phyloP scores from a whole-genome alignment of 345 rosid species.

The Citrus maxima region DNA sequence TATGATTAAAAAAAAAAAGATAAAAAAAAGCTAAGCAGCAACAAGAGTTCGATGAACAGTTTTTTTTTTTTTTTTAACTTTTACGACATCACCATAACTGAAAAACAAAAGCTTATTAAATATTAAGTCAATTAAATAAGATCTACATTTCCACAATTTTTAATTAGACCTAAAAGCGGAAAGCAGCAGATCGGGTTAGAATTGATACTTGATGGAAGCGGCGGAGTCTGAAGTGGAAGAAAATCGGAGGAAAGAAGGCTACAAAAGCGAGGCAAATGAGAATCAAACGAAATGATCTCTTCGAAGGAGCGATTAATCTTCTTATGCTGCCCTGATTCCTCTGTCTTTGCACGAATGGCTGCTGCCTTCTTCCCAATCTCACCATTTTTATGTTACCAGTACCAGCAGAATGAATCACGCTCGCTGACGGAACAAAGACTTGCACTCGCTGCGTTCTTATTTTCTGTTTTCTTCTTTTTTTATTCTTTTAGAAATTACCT shows the following conservation, averaged over 20 bases:
- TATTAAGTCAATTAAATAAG: no score
- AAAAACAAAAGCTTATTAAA: neutral
- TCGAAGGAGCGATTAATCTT: conserved; percentile 26
- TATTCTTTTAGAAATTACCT: no score
- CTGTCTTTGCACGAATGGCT: neutral
- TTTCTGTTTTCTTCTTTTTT: neutral
- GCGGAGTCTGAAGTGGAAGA: conserved; percentile 84
- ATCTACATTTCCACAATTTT: neutral
- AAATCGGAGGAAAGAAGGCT: conserved; percentile 75
- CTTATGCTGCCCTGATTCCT: neutral
- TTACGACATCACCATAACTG: no score
- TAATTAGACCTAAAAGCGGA: neutral
- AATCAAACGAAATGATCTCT: conserved; percentile 42
- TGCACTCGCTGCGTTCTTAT: neutral
- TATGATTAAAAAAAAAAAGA: no score
- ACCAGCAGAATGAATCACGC: neutral
- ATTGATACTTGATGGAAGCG: conserved; percentile 53
- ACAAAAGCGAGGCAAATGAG: conserved; percentile 52
- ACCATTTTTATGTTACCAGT: neutral
- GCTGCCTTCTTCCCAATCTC: conserved; percentile 13
- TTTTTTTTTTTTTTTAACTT: no score
- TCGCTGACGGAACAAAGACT: neutral
- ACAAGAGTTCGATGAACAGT: neutral
- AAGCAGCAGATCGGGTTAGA: neutral
- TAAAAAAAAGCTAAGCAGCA: neutral